These are phyloP conservation scores for Neurospora discreta DNA, from an alignment of 495 filamentous ascomycete genomes.

Conservation along the genomic window DNA sequence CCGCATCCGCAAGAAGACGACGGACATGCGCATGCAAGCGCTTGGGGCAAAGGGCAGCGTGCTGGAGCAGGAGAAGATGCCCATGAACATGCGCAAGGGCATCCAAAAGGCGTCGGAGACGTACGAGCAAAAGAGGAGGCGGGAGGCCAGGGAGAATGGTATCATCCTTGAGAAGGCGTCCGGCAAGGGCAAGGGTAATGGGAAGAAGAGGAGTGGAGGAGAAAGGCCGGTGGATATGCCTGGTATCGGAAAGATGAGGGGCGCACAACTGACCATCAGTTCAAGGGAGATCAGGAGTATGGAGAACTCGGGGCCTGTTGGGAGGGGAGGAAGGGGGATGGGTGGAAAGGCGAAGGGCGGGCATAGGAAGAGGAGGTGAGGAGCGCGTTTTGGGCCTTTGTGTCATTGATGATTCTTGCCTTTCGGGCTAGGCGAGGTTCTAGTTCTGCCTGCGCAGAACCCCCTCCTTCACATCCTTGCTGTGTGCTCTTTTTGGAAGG, in stretches of 20 bases:
- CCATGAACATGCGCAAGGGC: conserved; percentile 65
- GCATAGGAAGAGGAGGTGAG: conserved; percentile 13
- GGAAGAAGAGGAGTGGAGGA: conserved; percentile 35
- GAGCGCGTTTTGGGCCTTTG: neutral
- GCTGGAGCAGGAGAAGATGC: conserved; percentile 70
- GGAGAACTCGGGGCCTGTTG: conserved; percentile 23
- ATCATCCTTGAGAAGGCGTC: conserved; percentile 69
- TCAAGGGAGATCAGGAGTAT: conserved; percentile 64
- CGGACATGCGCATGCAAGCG: conserved; percentile 69
- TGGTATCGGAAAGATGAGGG: conserved; percentile 65
- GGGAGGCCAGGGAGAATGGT: conserved; percentile 79
- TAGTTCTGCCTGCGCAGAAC: neutral
- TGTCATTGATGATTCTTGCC: neutral
- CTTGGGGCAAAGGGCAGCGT: conserved; percentile 70
- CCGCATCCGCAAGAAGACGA: conserved; percentile 52
- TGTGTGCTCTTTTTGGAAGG: neutral
- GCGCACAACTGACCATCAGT: conserved; percentile 69
- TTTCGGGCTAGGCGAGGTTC: neutral
- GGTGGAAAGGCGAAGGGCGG: conserved; percentile 10
- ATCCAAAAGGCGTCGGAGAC: conserved; percentile 53
- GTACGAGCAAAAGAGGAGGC: conserved; percentile 59
- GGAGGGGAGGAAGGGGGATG: conserved; percentile 18
- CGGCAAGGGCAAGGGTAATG: conserved; percentile 9
- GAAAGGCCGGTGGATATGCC: conserved; percentile 64
- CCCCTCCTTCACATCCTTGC: neutral